Evolutionary conservation across 2,329 filamentous ascomycete genomes (phyloP), one percentile per base, ranked within the genome.

Genomic region (Thermothelomyces thermophilus): DNA sequence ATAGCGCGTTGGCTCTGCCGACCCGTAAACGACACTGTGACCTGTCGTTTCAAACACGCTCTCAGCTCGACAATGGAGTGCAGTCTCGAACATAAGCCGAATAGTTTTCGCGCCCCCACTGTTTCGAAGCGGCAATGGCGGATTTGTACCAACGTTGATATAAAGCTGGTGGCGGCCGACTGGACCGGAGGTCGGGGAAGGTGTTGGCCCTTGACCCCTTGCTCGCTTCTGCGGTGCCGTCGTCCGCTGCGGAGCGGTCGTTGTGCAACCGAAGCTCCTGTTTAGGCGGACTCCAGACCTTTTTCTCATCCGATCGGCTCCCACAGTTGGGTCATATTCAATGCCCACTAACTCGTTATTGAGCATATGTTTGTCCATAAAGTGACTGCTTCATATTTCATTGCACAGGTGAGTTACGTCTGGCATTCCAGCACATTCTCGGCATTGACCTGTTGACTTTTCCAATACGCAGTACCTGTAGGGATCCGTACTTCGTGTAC

Each of bases 191-290:
- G 14, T 10, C 14, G 5, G 22, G 11, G n/a, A n/a, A n/a, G 10
- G 19, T 35, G 30, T n/a, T 26, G 45, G 33, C 34, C 35, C n/a
- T 24, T 34, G 33, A 30, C 17, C 40, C 41, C 30, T 39, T 37
- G 45, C 41, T 60, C 59, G 59, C 56, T 61, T 61, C 53, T 28
- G 10, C 31, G 40, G 13, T 24, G n/a, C 28, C 41, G 44, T 40
- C 41, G 59, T 60, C 60, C 58, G 59, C 49, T 22, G 41, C 31
- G 30, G 31, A 35, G 39, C 37, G 41, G 33, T 35, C 26, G 46
- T 30, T 48, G 49, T 56, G 50, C 49, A 45, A 45, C 41, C 46
- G n/a, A n/a, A n/a, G n/a, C n/a, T n/a, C n/a, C n/a, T n/a, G n/a
- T n/a, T n/a, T n/a, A n/a, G n/a, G n/a, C n/a, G n/a, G n/a, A n/a